A percentile compares a stretch with the other conserved stretches of the same genome.
Conservation (phyloP, 768 basidiomycete genomes). For the Collybia mongolica region DNA sequence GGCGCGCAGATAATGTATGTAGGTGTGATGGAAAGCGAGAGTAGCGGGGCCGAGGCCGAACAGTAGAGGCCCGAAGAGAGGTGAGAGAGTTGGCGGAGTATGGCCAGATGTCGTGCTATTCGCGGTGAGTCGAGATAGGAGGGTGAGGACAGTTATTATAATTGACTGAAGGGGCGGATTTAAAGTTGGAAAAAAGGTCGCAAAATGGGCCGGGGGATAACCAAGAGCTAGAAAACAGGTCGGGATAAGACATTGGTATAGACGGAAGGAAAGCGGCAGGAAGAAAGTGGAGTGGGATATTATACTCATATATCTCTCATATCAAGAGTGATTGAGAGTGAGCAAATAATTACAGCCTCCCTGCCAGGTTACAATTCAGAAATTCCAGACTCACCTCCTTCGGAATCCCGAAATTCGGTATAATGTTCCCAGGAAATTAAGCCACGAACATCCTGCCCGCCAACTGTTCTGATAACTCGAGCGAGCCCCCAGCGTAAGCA, state of each 20-base stretch:
- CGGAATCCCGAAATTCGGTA: slow-evolving; percentile 74
- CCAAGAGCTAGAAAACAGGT: slow-evolving; percentile 41
- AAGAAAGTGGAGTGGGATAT: not conserved
- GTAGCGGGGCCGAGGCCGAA: slow-evolving; percentile 72
- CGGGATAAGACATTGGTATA: slow-evolving; percentile 4
- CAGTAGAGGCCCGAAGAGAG: slow-evolving; percentile 85
- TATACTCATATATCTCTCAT: no score
- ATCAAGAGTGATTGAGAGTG: no score
- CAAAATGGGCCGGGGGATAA: slow-evolving; percentile 75
- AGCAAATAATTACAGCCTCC: no score
- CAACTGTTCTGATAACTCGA: slow-evolving; percentile 68
- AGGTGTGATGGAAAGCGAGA: slow-evolving; percentile 48
- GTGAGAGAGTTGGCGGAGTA: slow-evolving; percentile 86
- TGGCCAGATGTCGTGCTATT: slow-evolving; percentile 85
- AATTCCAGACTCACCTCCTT: slow-evolving; percentile 59
- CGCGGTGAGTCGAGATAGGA: slow-evolving; percentile 80
- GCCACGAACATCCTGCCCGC: slow-evolving; percentile 76
- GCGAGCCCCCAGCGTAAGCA: slow-evolving; percentile 91
- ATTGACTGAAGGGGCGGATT: slow-evolving; percentile 56
- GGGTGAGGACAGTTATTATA: slow-evolving; percentile 70
- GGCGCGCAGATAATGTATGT: slow-evolving; percentile 71
- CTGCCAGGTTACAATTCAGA: slow-evolving; percentile 1
- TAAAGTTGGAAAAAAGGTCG: slow-evolving; percentile 58
- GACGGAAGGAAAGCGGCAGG: not conserved
- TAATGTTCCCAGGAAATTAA: slow-evolving; percentile 86